A percentile compares a stretch with the other conserved stretches of the same genome.
These are phyloP conservation scores for Colletotrichum truncatum DNA, from an alignment of 2,329 filamentous ascomycete species.

Conservation along the genomic window DNA sequence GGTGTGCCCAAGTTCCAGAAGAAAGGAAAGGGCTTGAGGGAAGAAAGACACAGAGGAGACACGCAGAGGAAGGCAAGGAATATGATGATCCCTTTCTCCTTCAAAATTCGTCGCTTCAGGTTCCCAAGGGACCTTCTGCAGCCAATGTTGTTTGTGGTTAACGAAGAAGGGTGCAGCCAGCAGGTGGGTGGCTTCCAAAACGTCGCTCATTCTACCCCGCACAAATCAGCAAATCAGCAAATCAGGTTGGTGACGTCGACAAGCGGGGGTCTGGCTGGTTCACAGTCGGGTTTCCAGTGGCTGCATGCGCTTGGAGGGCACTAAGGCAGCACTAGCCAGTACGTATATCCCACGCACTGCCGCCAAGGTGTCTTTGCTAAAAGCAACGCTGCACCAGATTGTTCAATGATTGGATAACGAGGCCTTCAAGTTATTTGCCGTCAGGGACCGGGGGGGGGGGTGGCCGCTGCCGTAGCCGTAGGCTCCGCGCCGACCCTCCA, in stretches of 20 bases:
- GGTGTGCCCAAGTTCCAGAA: too few relatives aligned
- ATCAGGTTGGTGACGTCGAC: conserved; percentile 32
- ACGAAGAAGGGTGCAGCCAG: not conserved
- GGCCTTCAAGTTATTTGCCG: not conserved
- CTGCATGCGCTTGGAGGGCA: not conserved
- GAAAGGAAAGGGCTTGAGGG: not conserved
- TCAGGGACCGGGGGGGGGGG: conserved; percentile 2
- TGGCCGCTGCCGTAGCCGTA: conserved; percentile 13
- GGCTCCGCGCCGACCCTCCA: conserved; percentile 14
- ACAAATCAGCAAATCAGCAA: too few relatives aligned
- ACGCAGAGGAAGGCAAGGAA: not conserved
- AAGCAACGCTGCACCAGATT: not conserved
- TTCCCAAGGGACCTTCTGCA: not conserved
- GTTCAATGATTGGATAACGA: conserved; percentile 10
- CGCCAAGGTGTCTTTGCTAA: conserved; percentile 15
- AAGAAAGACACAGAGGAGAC: not conserved
- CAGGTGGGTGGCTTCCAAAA: not conserved
- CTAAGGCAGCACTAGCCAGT: not conserved
- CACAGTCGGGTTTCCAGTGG: not conserved
- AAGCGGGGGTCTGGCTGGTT: conserved; percentile 24
- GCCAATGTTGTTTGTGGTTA: not conserved
- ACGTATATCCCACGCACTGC: conserved; percentile 9
- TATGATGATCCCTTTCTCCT: not conserved
- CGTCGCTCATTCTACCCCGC: conserved; percentile 31
- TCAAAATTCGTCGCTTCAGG: not conserved